Evolutionary conservation across 306 rosid genomes (phyloP), one percentile per base, ranked within the genome.

Genomic region (Hippophae gyantsensis): DNA sequence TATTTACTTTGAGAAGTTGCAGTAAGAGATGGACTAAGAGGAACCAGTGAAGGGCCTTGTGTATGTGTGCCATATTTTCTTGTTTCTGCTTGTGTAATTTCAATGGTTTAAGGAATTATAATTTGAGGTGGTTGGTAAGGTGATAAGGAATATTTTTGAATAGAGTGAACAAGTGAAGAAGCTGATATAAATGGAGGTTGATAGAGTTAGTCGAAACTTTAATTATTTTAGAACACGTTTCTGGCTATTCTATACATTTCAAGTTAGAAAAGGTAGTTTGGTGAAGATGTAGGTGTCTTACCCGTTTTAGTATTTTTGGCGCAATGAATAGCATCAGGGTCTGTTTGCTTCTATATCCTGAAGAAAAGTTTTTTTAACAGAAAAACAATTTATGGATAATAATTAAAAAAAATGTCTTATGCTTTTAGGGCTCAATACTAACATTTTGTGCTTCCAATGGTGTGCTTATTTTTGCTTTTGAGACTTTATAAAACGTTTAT

Each of bases 141-240:
- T 58, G 55, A 62, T 51, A 57, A 54, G 13, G 54, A 46, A 62
- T 56, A 9, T 8, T 1, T 51, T 23, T 42, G 13, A 44, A 40
- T 18, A 41, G 38, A 49, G 23, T 6, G 61, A 54, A 13, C 27
- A 6, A 7, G 1, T 38, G 41, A 43, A 38, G 51, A 6, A 23
- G 32, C 13, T 41, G 43, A 43, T 13, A 32, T 38, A 51, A 62
- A 52, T 26, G 57, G 63, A 60, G 54, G 75, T 67, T 40, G 76
- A 56, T 59, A 58, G 70, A 66, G 68, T 59, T 74, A 60, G 83
- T 62, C 66, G 62, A 18, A 60, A 49, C 42, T 48, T 7, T 6
- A 11, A n/a, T 48, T 42, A 12, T 25, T 43, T 23, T 40, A 42
- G 9, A 42, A 23, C 13, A 67, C 44, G 11, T 13, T 8, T 5